Evolutionary conservation across 306 rosid genomes (phyloP), one percentile per base, ranked within the genome.

Genomic region (Inga laurina): DNA sequence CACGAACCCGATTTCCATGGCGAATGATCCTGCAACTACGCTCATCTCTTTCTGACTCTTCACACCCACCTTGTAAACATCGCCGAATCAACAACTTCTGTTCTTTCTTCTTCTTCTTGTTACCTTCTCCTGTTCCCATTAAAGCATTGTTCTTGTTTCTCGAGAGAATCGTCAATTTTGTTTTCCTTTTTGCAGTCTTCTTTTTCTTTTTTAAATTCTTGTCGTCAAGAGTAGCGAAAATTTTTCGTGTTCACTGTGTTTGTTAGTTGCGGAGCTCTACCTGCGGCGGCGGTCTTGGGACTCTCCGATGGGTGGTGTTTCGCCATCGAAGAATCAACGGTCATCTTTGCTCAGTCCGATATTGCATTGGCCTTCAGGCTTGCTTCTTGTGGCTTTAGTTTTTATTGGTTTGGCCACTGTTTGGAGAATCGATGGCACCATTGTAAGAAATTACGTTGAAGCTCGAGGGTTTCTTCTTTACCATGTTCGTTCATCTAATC

Each of bases 401-500:
- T 73, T 92, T 21, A 76, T 88, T 56, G 92, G 90, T 76, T 90
- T 90, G 91, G 78, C 90, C 12, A 79, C 86, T 3, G 80, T 96
- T 87, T 96, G 97, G 98, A 89, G 94, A 85, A 83, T 91, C 67
- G 97, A 90, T 81, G 97, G 93, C 1, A 74, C 86, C 72, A 84
- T 91, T 52, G 81, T 94, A n/a, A 88, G 82, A 72, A 85, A 61
- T 78, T 56, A 88, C 82, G 57, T 96, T 76, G 82, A 91, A 81
- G 85, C 81, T 80, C 87, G 91, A 82, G 90, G 77, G 79, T 81
- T 87, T 46, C 89, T 76, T 68, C 93, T 84, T 68, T 88, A 88
- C 72, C 87, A 84, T 85, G 79, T 84, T 75, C 82, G 78, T 54
- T 48, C 70, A 84, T 74, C 86, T 39, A 88, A 84, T 86, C 79